These are phyloP conservation scores for Actinomucor elegans DNA, from an alignment of 371 early-diverging fungal species.

Conservation along the genomic window DNA sequence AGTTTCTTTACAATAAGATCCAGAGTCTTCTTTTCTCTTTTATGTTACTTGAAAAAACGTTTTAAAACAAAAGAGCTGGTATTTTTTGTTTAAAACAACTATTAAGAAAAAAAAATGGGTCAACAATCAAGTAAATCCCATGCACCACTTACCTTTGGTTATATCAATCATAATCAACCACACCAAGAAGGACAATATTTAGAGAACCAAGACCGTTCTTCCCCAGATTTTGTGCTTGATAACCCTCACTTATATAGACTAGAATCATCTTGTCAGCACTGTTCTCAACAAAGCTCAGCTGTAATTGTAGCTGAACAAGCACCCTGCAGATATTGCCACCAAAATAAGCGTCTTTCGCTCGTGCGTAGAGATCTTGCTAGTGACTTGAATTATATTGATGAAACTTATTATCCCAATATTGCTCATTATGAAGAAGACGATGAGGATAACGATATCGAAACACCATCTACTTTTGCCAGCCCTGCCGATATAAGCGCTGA, in stretches of 20 bases:
- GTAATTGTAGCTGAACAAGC: constrained; percentile 14
- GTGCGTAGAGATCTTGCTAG: constrained; percentile 32
- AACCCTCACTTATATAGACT: constrained; percentile 42
- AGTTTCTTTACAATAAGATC: constrained; percentile 6
- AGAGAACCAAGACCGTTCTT: background rate
- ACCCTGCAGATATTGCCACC: constrained; percentile 23
- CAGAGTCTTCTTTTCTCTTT: background rate
- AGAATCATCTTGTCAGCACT: constrained; percentile 26
- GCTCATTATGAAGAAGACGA: constrained; percentile 22
- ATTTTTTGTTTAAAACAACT: background rate
- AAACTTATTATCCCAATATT: constrained; percentile 39
- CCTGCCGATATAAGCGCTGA: constrained; percentile 5
- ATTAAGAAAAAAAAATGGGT: constrained; percentile 2
- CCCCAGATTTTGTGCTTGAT: constrained; percentile 30
- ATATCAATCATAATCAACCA: constrained; percentile 23
- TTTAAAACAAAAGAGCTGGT: background rate
- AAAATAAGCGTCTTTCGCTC: constrained; percentile 30
- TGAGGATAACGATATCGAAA: background rate
- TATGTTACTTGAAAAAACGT: too few relatives aligned
- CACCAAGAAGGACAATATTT: background rate
- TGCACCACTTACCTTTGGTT: constrained; percentile 39
- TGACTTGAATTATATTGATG: constrained; percentile 44
- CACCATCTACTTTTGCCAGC: background rate
- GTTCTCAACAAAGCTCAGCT: background rate
- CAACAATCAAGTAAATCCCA: constrained; percentile 35